Base-by-base conservation (phyloP, 2,329 filamentous ascomycete genomes). In the Sclerotinia borealis region DNA sequence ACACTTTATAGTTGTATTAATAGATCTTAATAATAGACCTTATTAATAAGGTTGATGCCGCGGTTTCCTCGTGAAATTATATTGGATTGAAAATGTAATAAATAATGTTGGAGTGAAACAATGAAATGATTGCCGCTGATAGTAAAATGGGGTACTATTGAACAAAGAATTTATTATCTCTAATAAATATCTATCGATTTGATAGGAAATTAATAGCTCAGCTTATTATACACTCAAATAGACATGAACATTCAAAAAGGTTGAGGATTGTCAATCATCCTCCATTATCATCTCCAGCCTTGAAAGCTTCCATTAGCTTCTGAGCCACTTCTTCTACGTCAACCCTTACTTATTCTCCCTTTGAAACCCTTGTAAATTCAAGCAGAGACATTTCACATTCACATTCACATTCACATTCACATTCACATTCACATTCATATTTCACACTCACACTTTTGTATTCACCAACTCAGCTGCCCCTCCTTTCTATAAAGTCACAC, bases 401-500 rank as follows among this genome's bases (percentile, higher is more conserved):
- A 58, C 50, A 10, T 25, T 19, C 50, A 54, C 36, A 37, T 54
- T 39, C 34, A 54, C 34, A 9, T 54, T 39, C 51, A 54, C 55
- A 27, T 49, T 47, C 43, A 47, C 43, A 47, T 31, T 47, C 43
- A 29, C 25, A 34, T 36, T 51, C 49, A 36, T 31, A 34, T 15
- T 37, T 39, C 22, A 4, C 5, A 47, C 31, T 45, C 55, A 37
- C 43, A n/a, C n/a, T n/a, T n/a, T n/a, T n/a, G n/a, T n/a, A n/a
- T 37, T 22, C 2, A 48, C 37, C 27, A 41, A 49, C 58, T 60
- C 31, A 60, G 58, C 43, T 60, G 43, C 58, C 19, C 49, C 45
- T 60, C 36, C 3, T 39, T 55, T 41, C 39, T 27, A 55, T 17
- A 5, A 59, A 59, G 56, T 59, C 56, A 59, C 56, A 59, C 56